These are phyloP conservation scores for Yamadazyma laniorum DNA, from an alignment of 805 yeast species.

Conservation along the genomic window DNA sequence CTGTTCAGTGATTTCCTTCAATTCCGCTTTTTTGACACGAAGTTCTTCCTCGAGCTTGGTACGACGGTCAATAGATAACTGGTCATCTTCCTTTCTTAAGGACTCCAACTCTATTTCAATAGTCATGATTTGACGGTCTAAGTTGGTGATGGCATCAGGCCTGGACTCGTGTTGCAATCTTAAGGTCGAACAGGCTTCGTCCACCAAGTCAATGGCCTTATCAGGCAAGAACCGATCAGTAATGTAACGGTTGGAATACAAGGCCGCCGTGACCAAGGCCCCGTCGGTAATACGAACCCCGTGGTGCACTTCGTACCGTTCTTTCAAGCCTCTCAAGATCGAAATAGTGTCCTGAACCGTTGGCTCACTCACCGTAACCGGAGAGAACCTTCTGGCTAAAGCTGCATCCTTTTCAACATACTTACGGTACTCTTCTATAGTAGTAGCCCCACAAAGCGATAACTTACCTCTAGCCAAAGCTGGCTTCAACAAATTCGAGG, in stretches of 20 bases:
- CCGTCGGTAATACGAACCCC: slow-evolving; percentile 93
- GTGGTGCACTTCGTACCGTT: slow-evolving; percentile 93
- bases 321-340: slow-evolving; percentile 89
- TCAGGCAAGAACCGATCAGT: slow-evolving; percentile 92
- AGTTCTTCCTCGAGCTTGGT: slow-evolving; percentile 71
- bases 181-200: slow-evolving; percentile 94
- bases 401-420: slow-evolving; percentile 97
- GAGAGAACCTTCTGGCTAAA: slow-evolving; percentile 88
- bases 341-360: slow-evolving; percentile 87
- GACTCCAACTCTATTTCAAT: slow-evolving; percentile 94
- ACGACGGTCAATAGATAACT: slow-evolving; percentile 74
- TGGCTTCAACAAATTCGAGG: slow-evolving; percentile 89
- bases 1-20: slow-evolving; percentile 66
- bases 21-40: slow-evolving; percentile 59
- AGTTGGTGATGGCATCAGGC: slow-evolving; percentile 88
- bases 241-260: slow-evolving; percentile 83
- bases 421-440: slow-evolving; percentile 87
- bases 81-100: slow-evolving; percentile 87
- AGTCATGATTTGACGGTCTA: slow-evolving; percentile 89
- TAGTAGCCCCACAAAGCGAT: slow-evolving; percentile 95
- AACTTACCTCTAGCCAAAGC: slow-evolving; percentile 89
- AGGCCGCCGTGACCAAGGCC: slow-evolving; percentile 92
- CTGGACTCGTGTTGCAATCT: slow-evolving; percentile 95
- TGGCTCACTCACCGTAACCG: slow-evolving; percentile 85
- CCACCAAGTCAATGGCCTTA: slow-evolving; percentile 94